Evolutionary conservation across 1,284 basidiomycete species (phyloP).

Genomic region (Entoloma clypeatum): DNA sequence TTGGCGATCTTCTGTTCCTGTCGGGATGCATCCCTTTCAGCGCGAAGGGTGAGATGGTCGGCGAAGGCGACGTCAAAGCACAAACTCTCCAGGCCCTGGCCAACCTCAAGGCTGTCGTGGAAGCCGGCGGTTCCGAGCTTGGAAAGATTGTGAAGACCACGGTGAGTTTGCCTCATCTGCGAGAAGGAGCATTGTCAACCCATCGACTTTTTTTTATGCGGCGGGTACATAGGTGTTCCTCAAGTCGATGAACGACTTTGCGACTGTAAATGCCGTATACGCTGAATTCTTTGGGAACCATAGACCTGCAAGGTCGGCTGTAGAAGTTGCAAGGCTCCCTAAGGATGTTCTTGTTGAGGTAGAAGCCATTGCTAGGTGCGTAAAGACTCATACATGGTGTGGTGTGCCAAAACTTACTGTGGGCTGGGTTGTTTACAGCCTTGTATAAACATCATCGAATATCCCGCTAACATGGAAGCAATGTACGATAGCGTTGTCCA

Average conservation of each 20-base stretch:
- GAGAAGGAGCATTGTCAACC: no score
- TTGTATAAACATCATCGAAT: no score
- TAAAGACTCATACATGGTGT: constrained; percentile 2
- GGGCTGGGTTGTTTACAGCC: no score
- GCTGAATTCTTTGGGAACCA: constrained; percentile 81
- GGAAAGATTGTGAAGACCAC: constrained; percentile 85
- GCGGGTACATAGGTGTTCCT: constrained; percentile 82
- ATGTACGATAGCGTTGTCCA: constrained; percentile 14
- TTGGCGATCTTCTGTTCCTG: constrained; percentile 83
- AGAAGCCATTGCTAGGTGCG: constrained; percentile 79
- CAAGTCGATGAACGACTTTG: constrained; percentile 91
- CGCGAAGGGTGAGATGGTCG: constrained; percentile 67
- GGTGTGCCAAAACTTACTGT: neutral
- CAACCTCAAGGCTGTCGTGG: constrained; percentile 83
- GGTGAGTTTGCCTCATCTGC: constrained; percentile 40
- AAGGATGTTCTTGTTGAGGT: constrained; percentile 80
- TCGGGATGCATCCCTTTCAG: constrained; percentile 90
- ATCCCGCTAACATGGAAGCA: neutral
- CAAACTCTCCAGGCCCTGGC: constrained; percentile 85
- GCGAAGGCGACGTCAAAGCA: constrained; percentile 70
- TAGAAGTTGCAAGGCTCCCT: constrained; percentile 63
- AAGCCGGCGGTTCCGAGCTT: constrained; percentile 75
- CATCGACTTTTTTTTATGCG: no score
- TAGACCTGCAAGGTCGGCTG: constrained; percentile 90
- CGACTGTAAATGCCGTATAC: constrained; percentile 77